Percentiles rank a stretch among this genome's conserved stretches.
These are phyloP conservation scores for Erysiphe neolycopersici DNA, from an alignment of 2,329 filamentous ascomycete genomes.

Conservation along the genomic window DNA sequence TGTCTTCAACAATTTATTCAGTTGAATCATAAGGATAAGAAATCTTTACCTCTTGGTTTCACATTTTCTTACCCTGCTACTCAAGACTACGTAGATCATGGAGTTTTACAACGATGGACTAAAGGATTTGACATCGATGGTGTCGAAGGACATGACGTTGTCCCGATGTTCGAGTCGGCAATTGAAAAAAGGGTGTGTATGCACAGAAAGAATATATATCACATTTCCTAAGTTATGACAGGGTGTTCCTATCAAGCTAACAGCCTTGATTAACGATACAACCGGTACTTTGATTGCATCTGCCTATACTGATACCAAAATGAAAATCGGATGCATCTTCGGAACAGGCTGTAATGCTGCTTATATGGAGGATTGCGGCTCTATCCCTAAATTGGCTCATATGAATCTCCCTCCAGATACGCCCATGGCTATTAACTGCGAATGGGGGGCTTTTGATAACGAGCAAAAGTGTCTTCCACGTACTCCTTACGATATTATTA, in stretches of 20 bases:
- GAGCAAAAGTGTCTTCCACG: slow-evolving; percentile 67
- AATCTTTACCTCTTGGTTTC: slow-evolving; percentile 60
- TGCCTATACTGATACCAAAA: slow-evolving; percentile 76
- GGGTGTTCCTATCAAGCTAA: slow-evolving; percentile 77
- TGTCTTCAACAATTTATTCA: slow-evolving; percentile 78
- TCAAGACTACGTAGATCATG: slow-evolving; percentile 81
- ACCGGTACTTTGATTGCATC: slow-evolving; percentile 93
- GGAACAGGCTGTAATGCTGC: slow-evolving; percentile 95
- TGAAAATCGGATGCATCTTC: slow-evolving; percentile 95
- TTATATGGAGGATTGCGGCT: slow-evolving; percentile 84
- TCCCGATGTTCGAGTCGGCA: slow-evolving; percentile 63
- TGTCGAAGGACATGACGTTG: slow-evolving; percentile 74
- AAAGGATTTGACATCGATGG: slow-evolving; percentile 90
- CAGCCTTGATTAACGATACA: slow-evolving; percentile 89
- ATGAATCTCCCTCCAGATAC: slow-evolving; percentile 64
- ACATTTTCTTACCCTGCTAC: slow-evolving; percentile 92
- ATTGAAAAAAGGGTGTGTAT: slow-evolving; percentile 35
- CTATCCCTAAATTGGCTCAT: slow-evolving; percentile 79
- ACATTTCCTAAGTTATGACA: slow-evolving; percentile 15
- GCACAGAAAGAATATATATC: neutral
- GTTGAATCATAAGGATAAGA: slow-evolving; percentile 43
- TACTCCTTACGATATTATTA: slow-evolving; percentile 61
- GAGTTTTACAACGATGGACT: slow-evolving; percentile 81
- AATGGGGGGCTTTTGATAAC: slow-evolving; percentile 93
- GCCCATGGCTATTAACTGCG: slow-evolving; percentile 90